A percentile compares a stretch with the other conserved stretches of the same genome.
Evolutionary conservation across 805 yeast species (phyloP).

Genomic region (Wickerhamiella siamensis): DNA sequence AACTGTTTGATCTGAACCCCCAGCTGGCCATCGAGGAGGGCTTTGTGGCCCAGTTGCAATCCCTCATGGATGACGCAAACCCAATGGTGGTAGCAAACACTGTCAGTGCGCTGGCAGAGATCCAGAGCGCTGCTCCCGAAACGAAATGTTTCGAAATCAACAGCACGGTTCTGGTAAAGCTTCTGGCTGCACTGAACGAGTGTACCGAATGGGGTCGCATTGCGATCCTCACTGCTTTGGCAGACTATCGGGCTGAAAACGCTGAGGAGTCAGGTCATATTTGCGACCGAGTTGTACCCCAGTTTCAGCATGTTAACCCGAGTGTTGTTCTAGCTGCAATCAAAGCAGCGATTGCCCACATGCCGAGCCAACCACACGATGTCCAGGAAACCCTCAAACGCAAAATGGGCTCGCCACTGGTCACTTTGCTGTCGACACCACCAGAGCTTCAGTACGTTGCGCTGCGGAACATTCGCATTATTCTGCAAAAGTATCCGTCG

Average conservation of each 20-base stretch:
- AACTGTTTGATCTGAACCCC: conserved; percentile 74
- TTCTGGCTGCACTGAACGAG: conserved; percentile 78
- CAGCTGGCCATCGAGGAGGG: conserved; percentile 77
- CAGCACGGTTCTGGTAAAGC: conserved; percentile 33
- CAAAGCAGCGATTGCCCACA: conserved; percentile 61
- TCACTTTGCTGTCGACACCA: conserved; percentile 71
- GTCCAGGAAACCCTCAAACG: conserved; percentile 37
- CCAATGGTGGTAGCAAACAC: conserved; percentile 98
- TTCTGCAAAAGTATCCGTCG: conserved; percentile 76
- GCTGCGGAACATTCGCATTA: conserved; percentile 74
- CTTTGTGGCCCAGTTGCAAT: conserved; percentile 52
- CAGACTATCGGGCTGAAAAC: conserved; percentile 48
- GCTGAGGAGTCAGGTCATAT: conserved; percentile 65
- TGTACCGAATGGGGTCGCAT: conserved; percentile 99
- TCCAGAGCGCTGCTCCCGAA: conserved; percentile 49
- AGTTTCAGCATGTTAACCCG: conserved; percentile 92
- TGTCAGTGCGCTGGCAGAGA: conserved; percentile 71
- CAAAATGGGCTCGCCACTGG: conserved; percentile 72
- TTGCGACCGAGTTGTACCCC: conserved; percentile 82
- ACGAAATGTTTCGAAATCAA: conserved; percentile 33
- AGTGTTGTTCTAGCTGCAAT: conserved; percentile 81
- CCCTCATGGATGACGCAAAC: conserved; percentile 67
- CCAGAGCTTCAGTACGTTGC: conserved; percentile 95
- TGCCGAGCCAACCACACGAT: conserved; percentile 20
- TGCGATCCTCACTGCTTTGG: conserved; percentile 66